phyloP scores from a whole-genome alignment of 2,329 filamentous ascomycete genomes.

The Xylariaceae sp. region DNA sequence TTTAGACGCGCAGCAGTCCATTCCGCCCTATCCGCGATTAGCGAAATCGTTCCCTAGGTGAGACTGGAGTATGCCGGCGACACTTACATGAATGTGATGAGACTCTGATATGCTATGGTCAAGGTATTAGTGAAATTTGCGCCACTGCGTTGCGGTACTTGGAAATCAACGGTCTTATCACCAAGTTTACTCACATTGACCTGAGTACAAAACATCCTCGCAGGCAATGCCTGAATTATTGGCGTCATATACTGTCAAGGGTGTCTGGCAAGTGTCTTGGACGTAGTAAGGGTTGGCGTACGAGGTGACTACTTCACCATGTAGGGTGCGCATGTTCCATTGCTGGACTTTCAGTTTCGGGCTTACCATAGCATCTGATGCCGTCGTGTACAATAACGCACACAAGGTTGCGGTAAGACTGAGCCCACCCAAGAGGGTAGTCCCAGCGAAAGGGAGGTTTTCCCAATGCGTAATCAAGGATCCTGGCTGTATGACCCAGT shows the following conservation, averaged over 20 bases:
- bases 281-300: slow-evolving; percentile 65
- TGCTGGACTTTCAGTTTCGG: slow-evolving; percentile 64
- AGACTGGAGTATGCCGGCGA: not conserved
- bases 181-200: slow-evolving; percentile 45
- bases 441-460: slow-evolving; percentile 60
- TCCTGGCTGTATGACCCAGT: slow-evolving; percentile 72
- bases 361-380: slow-evolving; percentile 70
- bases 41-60: not conserved
- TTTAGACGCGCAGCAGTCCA: slow-evolving; percentile 52
- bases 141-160: not conserved
- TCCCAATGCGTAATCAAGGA: slow-evolving; percentile 69
- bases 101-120: slow-evolving; percentile 60
- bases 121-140: slow-evolving; percentile 6
- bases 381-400: slow-evolving; percentile 72
- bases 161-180: not conserved
- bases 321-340: slow-evolving; percentile 48
- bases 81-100: slow-evolving; percentile 54
- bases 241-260: slow-evolving; percentile 49
- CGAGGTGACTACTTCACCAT: slow-evolving; percentile 55
- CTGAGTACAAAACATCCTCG: slow-evolving; percentile 66
- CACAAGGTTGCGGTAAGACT: slow-evolving; percentile 63
- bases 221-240: slow-evolving; percentile 53
- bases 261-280: slow-evolving; percentile 55
- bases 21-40: slow-evolving; percentile 29
- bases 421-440: slow-evolving; percentile 62